phyloP scores from a whole-genome alignment of 2,329 filamentous ascomycete species.

The Pyrenophora graminea region DNA sequence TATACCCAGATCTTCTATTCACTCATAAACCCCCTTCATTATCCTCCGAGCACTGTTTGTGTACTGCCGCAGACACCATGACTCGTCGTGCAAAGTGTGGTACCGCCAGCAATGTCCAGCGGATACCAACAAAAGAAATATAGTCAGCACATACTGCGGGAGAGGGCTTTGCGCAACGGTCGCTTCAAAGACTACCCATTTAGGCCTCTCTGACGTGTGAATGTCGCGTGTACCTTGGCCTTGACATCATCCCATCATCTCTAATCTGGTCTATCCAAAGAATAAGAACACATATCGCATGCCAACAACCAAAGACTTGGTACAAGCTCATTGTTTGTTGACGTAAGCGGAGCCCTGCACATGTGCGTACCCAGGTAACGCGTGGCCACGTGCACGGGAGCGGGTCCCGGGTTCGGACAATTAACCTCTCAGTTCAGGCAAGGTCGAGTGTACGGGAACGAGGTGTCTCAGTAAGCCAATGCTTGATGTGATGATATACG shows the following conservation, averaged over 20 bases:
- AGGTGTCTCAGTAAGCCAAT: too few relatives aligned
- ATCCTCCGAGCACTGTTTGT: neutral
- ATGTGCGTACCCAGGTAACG: conserved; percentile 2
- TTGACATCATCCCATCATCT: too few relatives aligned
- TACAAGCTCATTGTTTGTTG: conserved; percentile 1
- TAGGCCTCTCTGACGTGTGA: too few relatives aligned
- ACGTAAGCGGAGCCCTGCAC: conserved; percentile 4
- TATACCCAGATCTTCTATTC: neutral
- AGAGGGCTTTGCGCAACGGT: too few relatives aligned
- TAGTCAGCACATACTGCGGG: neutral
- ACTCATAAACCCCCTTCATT: neutral
- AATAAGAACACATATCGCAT: too few relatives aligned
- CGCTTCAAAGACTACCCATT: too few relatives aligned
- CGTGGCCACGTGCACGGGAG: conserved; percentile 12
- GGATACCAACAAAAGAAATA: neutral
- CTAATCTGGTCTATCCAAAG: too few relatives aligned
- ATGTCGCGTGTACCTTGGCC: too few relatives aligned
- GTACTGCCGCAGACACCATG: neutral
- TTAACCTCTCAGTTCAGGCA: too few relatives aligned
- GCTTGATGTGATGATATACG: too few relatives aligned
- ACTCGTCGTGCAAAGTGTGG: neutral
- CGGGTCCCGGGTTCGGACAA: neutral
- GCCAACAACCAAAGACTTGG: too few relatives aligned
- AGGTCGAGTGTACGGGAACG: too few relatives aligned
- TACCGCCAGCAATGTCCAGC: neutral